Base-by-base conservation (phyloP, 2,329 filamentous ascomycete genomes). In the Metarhizium guizhouense region DNA sequence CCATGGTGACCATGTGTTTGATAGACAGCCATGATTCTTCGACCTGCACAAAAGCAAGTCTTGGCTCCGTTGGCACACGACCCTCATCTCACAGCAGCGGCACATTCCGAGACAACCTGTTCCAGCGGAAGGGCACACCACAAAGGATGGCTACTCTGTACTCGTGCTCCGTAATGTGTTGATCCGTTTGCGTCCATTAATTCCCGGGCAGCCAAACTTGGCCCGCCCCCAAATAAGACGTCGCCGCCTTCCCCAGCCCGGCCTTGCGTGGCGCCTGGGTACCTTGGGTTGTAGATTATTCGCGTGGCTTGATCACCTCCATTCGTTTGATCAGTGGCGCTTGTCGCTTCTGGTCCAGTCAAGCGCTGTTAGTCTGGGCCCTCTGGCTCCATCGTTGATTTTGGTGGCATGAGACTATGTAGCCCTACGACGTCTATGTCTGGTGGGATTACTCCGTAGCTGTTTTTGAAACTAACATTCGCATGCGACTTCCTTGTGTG, bases 321-420 rank as follows among this genome's bases (percentile, higher is more conserved):
- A 45, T 45, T 16, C 4, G 18, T 30, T 52, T 40, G 11, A 34
- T 30, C 16, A 47, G 40, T 42, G 34, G 43, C 43, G 34, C 54
- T 49, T 55, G 54, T 49, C 32, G 50, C 32, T 52, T 52, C 42
- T 18, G 49, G 40, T 10, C 49, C 16, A 47, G 32, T 50, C 51
- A 52, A 42, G 54, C 47, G 54, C 42, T 36, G 43, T 49, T 30
- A 7, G 45, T 48, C 13, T 14, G 42, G 42, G 6, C 10, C 32
- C 10, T 5, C 42, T 43, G 13, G 25, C 10, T 34, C 20, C 38
- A 40, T 47, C 47, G 16, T 54, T 25, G 30, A 4, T 10, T 29
- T 20, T 34, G 25, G n/a, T 5, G 42, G 42, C 42, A 34, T 34
- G 32, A 2, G 3, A 34, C 7, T 34, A 11, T 11, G 32, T 34